These are phyloP conservation scores for Scedosporium apiospermum DNA, from an alignment of 2,329 filamentous ascomycete genomes.

Conservation along the genomic window DNA sequence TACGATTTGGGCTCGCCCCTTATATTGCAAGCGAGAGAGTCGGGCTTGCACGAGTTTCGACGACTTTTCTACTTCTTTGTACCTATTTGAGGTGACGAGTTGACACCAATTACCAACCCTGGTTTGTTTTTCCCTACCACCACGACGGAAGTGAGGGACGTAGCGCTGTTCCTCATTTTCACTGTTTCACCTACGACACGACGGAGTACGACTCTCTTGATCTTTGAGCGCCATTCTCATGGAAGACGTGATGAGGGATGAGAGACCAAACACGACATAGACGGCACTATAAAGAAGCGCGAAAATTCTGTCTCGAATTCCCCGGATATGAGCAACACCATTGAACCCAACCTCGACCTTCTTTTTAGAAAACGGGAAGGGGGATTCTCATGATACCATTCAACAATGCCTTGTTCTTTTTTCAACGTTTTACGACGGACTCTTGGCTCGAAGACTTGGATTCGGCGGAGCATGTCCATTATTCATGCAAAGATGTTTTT, in stretches of 20 bases:
- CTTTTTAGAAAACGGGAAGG: not conserved
- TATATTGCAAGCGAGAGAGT: not conserved
- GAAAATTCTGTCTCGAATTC: not conserved
- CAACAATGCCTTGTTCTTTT: not conserved
- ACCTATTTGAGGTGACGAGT: not conserved
- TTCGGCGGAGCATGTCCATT: not conserved
- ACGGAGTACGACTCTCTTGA: not conserved
- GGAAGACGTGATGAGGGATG: not conserved
- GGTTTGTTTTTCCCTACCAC: not conserved
- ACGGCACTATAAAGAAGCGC: not conserved
- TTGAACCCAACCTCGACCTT: not conserved
- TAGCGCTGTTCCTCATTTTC: not conserved
- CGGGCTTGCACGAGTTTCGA: not conserved
- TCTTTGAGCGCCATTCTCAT: not conserved
- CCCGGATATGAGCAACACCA: not conserved
- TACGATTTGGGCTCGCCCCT: not conserved
- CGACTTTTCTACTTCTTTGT: not conserved
- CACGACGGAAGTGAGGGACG: not conserved
- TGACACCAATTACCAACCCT: not conserved
- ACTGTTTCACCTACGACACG: not conserved
- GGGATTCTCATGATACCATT: too few relatives aligned
- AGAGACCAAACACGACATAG: not conserved
- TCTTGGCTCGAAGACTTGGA: not conserved
- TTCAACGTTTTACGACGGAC: not conserved
- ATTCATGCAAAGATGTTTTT: not conserved